Percentiles rank a stretch among this genome's conserved stretches.
These are phyloP conservation scores for Penicillium sp. DNA, from an alignment of 2,329 filamentous ascomycete genomes.

Conservation along the genomic window DNA sequence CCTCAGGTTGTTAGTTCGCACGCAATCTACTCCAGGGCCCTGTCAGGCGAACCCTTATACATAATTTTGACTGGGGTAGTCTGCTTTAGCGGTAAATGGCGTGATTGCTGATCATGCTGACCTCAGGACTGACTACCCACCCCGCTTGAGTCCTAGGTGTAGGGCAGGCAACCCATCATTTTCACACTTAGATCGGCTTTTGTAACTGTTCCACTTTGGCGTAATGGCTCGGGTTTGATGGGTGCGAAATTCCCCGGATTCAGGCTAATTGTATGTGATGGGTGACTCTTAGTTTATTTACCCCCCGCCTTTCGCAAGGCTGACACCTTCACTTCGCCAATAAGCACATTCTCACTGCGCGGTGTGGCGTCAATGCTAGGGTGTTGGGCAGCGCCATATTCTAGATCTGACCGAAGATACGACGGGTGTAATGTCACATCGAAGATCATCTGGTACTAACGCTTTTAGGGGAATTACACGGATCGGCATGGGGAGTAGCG, in stretches of 20 bases:
- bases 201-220: background rate
- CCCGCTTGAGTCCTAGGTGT: background rate
- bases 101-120: background rate
- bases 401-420: constrained; percentile 13
- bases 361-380: background rate
- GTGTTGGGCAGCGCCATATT: background rate
- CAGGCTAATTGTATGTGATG: background rate
- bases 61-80: background rate
- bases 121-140: background rate
- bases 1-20: background rate
- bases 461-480: constrained; percentile 7
- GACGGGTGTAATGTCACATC: constrained; percentile 24
- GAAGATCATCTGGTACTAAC: constrained; percentile 13
- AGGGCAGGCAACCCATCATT: background rate
- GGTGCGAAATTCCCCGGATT: background rate
- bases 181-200: background rate
- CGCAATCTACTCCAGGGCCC: background rate
- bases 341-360: constrained; percentile 16
- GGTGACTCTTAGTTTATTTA: background rate
- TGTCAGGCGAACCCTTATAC: background rate
- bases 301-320: background rate
- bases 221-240: background rate
- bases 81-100: background rate
- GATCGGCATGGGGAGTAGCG: constrained; percentile 11
- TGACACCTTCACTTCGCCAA: constrained; percentile 7